A percentile compares a stretch with the other conserved stretches of the same genome.
phyloP scores from a whole-genome alignment of 1,284 basidiomycete genomes.

The Cryptococcus sp. region DNA sequence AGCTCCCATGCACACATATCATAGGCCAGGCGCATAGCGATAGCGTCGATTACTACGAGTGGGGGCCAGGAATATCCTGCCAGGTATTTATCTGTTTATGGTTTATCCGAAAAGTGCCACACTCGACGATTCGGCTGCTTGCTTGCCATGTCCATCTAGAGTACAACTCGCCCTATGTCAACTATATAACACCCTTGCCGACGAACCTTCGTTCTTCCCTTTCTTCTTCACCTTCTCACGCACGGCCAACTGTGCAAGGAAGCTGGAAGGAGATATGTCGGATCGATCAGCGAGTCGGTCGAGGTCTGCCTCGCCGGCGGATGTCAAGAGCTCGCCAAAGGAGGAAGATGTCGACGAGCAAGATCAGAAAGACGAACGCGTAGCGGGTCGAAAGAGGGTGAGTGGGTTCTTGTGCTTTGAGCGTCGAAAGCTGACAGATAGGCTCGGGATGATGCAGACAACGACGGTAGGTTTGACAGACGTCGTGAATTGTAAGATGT shows the following conservation, averaged over 20 bases:
- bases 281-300: slow-evolving; percentile 1
- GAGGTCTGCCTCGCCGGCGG: neutral
- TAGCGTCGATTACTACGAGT: no score
- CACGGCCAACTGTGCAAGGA: neutral
- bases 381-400: slow-evolving; percentile 33
- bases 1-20: no score
- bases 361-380: slow-evolving; percentile 6
- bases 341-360: neutral
- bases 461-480: slow-evolving; percentile 20
- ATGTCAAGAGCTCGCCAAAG: neutral
- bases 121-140: no score
- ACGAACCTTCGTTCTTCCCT: no score
- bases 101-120: no score
- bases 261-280: slow-evolving; percentile 1
- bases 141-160: no score
- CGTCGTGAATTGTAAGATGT: neutral
- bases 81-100: no score
- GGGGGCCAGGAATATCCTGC: no score
- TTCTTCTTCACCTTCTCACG: no score
- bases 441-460: slow-evolving; percentile 35
- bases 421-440: slow-evolving; percentile 7
- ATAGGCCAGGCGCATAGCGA: no score
- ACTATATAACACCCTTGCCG: no score
- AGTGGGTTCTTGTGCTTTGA: slow-evolving; percentile 6
- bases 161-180: no score